Base-by-base conservation (phyloP, 2,329 filamentous ascomycete genomes). In the Madurella mycetomatis region DNA sequence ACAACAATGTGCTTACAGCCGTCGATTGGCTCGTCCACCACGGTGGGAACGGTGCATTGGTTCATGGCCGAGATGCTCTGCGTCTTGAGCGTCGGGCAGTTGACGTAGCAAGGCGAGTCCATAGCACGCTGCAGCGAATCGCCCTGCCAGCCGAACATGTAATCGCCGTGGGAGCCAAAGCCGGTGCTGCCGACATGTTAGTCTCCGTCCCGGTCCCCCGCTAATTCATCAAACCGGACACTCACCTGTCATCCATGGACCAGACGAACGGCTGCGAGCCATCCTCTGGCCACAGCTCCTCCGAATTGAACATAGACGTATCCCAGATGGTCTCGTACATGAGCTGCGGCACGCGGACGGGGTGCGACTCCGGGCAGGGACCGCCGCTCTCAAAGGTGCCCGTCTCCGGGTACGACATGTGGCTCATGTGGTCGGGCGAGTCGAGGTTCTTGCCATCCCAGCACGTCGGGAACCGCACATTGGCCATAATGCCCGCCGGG, bases 391-490 rank as follows among this genome's bases (percentile, higher is more conserved):
- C 60, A 37, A 65, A 64, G 17, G 61, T 63, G 16, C 62, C 60
- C 19, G 51, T 47, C 48, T 62, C 60, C 13, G 62, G 60, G 46
- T 62, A 62, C 2, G 57, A 18, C 46, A 81, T 72, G 61, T 82
- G 79, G 19, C 65, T 73, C 39, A 63, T 62, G 67, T 85, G 81
- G 65, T 84, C 72, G 1, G 70, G 46, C 9, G 74, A 74, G 64
- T 85, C 81, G 17, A 81, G 60, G 59, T 83, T 76, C 43, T 72
- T 69, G 32, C 83, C 83, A 56, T 86, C 75, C 83, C 83, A 86
- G 72, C 83, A 86, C 39, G 68, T 63, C 13, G 67, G 68, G 61
- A 75, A 76, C 80, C 72, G 70, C 49, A 73, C 69, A 48, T 75
- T 75, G 43, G 73, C 69, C 66, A 74, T 70, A 48, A 71, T 71